A percentile compares a stretch with the other conserved stretches of the same genome.
These are phyloP conservation scores for Fusarium incarnatum DNA, from an alignment of 2,329 filamentous ascomycete species.

Conservation along the genomic window DNA sequence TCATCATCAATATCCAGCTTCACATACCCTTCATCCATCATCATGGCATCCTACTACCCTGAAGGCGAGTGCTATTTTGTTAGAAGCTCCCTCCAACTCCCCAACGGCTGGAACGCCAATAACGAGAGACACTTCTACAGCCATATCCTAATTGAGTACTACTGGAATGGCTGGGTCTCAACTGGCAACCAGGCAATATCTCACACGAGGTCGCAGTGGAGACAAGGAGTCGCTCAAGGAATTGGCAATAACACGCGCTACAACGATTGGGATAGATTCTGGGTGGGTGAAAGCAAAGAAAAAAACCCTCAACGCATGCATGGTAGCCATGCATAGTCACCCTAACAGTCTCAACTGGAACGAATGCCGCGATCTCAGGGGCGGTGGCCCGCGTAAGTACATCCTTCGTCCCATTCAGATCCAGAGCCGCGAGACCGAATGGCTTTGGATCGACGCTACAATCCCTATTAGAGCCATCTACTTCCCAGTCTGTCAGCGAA, in stretches of 20 bases:
- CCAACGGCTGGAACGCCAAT: not conserved
- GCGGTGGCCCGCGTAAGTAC: not conserved
- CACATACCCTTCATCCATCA: not conserved
- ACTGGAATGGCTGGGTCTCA: slow-evolving; percentile 4
- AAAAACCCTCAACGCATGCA: not conserved
- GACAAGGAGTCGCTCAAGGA: fast-evolving
- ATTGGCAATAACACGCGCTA: fast-evolving
- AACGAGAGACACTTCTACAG: not conserved
- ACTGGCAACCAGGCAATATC: not conserved
- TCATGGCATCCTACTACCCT: slow-evolving; percentile 21
- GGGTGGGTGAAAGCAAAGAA: slow-evolving; percentile 1
- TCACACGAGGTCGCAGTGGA: slow-evolving; percentile 2
- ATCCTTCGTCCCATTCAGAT: slow-evolving; percentile 16
- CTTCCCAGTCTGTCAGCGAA: not conserved
- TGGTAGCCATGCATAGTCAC: not conserved
- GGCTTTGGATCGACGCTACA: slow-evolving; percentile 21
- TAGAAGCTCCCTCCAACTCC: not conserved
- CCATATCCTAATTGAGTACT: slow-evolving; percentile 3
- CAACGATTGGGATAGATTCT: slow-evolving; percentile 15
- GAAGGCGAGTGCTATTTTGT: slow-evolving; percentile 30
- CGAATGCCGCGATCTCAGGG: not conserved
- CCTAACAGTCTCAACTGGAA: slow-evolving; percentile 24
- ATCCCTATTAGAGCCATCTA: slow-evolving; percentile 11
- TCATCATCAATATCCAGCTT: too few species aligned
- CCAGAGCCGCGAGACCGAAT: fast-evolving